These are phyloP conservation scores for Calonectria crousiana DNA, from an alignment of 2,329 filamentous ascomycete genomes.

Conservation along the genomic window DNA sequence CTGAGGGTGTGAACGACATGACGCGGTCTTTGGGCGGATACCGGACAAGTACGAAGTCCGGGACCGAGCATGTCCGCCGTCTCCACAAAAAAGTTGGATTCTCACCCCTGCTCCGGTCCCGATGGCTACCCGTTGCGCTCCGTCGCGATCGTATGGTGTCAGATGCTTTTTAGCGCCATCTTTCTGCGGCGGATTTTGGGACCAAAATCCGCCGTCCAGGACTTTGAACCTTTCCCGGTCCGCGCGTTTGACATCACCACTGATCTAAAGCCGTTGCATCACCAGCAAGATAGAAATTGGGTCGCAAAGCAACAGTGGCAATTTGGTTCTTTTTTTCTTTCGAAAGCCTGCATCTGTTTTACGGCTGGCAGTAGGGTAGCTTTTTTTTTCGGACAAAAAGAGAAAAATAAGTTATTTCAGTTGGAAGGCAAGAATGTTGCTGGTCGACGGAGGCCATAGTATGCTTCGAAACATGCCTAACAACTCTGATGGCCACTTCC, in stretches of 20 bases:
- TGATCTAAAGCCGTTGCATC: not conserved
- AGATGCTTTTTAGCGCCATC: not conserved
- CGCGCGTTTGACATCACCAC: not conserved
- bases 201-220: not conserved
- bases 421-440: not conserved
- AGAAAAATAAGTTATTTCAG: not conserved
- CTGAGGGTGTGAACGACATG: not conserved
- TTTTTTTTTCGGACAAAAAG: too few relatives aligned
- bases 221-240: not conserved
- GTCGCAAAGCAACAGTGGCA: not conserved
- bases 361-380: not conserved
- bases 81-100: not conserved
- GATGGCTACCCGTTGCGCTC: not conserved
- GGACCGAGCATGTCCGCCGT: slow-evolving; percentile 12
- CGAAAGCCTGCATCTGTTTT: not conserved
- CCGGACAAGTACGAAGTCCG: slow-evolving; percentile 17
- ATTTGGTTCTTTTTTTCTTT: too few relatives aligned
- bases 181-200: not conserved
- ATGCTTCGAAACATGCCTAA: not conserved
- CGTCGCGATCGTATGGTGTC: not conserved
- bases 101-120: not conserved
- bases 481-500: not conserved
- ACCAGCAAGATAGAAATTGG: not conserved
- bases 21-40: not conserved
- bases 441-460: not conserved